Evolutionary conservation across 2,329 filamentous ascomycete species (phyloP), one percentile per base, ranked within the genome.

Genomic region (Fusarium nodosum): DNA sequence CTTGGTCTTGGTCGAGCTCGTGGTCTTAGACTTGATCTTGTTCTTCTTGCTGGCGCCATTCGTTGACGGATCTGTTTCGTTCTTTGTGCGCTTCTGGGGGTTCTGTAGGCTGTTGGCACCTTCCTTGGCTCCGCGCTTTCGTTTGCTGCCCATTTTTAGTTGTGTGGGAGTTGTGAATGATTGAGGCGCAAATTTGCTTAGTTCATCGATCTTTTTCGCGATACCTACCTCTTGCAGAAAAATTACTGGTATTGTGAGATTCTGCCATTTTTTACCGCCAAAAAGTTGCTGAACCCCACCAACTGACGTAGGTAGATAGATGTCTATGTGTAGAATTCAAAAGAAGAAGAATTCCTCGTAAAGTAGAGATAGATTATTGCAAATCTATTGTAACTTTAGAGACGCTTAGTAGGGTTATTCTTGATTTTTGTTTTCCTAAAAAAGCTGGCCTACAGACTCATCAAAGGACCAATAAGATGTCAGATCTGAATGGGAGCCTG

Each of bases 71-170:
- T 69, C 64, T n/a, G 54, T 47, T 28, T 76, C 68, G 39, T 74
- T 76, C 60, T 80, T 80, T 47, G 72, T 73, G 54, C 75, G 77
- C 57, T 80, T 80, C 28, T 72, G 69, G 13, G 72, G 64, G n/a
- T 73, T 75, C 36, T 67, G 54, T 22, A 63, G 60, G 16, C 64
- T 42, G 58, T 76, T 74, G 47, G 77, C 54, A 61, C 73, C 75
- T 30, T 76, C 76, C 50, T 80, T 80, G 53, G 74, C 66, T 47
- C 72, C 75, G 55, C 78, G 74, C 72, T 80, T 81, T 58, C 78
- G 69, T 72, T 80, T 81, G 51, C 71, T 75, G 24, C 73, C 78
- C 78, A 79, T 80, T 52, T 42, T 74, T 41, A 28, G 39, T 20
- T 8, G 44, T 64, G 38, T n/a, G 48, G 61, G 38, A 45, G 48